Evolutionary conservation across 768 basidiomycete species (phyloP), one percentile per base, ranked within the genome.

Genomic region (Amanita pseudoporphyria): DNA sequence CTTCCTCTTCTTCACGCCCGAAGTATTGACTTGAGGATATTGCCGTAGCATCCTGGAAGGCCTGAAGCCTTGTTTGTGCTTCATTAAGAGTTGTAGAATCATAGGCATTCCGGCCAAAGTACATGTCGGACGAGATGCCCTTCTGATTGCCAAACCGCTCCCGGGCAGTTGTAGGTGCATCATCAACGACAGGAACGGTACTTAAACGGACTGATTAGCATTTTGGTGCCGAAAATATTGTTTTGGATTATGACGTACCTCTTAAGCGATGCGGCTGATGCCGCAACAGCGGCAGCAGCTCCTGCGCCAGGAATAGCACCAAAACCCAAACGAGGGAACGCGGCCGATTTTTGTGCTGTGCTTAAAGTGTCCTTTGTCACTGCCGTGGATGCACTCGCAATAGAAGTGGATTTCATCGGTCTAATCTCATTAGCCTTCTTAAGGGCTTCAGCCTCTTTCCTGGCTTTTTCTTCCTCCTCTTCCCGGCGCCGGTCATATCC

Each of bases 11-110:
- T 3, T 86, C 82, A 13, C 93, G 77, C 2, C 95, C 96, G 66
- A 96, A 98, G 78, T 98, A 99, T 57, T 92, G 87, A 62, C 80
- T 94, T 13, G 92, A 95, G 1, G 92, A 95, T 60, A 98, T 97
- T 28, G 90, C 81, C 0, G 85, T 87, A 12, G 94, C 90, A 9
- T 95, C 95, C 58, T 82, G 79, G 80, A 99, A 99, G 35, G 77
- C 70, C 57, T 84, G 78, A 36, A 97, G 70, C 2, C 95, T 82
- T 9, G 75, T 67, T 60, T 90, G 86, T 5, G 93, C 93, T 67
- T 97, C 92, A 40, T 72, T 67, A 36, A 77, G 59, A 3, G 80
- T 73, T 32, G 64, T 59, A 1, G 89, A 79, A 61, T 98, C 94
- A 67, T 96, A 97, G 18, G 81, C 65, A 43, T 87, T 86, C 36